These are phyloP conservation scores for Venturia effusa DNA, from an alignment of 2,329 filamentous ascomycete species.

Conservation along the genomic window DNA sequence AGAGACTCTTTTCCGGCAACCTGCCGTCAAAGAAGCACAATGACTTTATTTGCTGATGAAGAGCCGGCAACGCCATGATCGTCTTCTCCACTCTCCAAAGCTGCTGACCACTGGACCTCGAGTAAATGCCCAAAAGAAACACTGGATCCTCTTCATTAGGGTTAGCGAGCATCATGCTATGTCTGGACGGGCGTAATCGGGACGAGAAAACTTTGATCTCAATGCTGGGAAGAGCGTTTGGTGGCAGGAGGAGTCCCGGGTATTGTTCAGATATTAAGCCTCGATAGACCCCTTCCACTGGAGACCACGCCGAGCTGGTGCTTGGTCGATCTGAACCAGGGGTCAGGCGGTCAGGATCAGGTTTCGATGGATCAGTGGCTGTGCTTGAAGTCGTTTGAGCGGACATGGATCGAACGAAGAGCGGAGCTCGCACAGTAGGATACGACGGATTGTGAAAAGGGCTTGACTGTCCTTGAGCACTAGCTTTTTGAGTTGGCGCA, in stretches of 20 bases:
- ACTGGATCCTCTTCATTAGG: slow-evolving; percentile 85
- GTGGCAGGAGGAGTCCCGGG: slow-evolving; percentile 73
- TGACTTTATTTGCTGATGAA: slow-evolving; percentile 73
- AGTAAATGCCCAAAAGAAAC: slow-evolving; percentile 79
- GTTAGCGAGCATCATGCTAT: slow-evolving; percentile 70
- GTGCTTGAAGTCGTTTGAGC: slow-evolving; percentile 11
- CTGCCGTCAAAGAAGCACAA: slow-evolving; percentile 60
- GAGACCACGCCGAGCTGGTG: background rate
- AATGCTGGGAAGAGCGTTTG: slow-evolving; percentile 79
- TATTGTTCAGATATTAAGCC: slow-evolving; percentile 79
- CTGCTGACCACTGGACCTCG: slow-evolving; percentile 63
- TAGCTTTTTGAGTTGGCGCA: background rate
- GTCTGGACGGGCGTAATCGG: slow-evolving; percentile 81
- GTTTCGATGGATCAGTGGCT: slow-evolving; percentile 1
- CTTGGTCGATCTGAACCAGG: background rate
- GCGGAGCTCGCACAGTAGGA: slow-evolving; percentile 32
- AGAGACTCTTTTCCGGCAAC: slow-evolving; percentile 75
- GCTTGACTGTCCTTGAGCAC: background rate
- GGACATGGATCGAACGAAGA: slow-evolving; percentile 17
- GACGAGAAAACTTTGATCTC: slow-evolving; percentile 84
- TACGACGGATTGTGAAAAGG: slow-evolving; percentile 44
- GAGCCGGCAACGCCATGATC: slow-evolving; percentile 62
- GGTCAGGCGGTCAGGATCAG: background rate
- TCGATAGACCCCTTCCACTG: slow-evolving; percentile 47
- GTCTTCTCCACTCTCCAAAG: slow-evolving; percentile 95